A percentile compares a stretch with the other conserved stretches of the same genome.
These are phyloP conservation scores for Trichoderma afroharzianum DNA, from an alignment of 2,329 filamentous ascomycete species.

Conservation along the genomic window DNA sequence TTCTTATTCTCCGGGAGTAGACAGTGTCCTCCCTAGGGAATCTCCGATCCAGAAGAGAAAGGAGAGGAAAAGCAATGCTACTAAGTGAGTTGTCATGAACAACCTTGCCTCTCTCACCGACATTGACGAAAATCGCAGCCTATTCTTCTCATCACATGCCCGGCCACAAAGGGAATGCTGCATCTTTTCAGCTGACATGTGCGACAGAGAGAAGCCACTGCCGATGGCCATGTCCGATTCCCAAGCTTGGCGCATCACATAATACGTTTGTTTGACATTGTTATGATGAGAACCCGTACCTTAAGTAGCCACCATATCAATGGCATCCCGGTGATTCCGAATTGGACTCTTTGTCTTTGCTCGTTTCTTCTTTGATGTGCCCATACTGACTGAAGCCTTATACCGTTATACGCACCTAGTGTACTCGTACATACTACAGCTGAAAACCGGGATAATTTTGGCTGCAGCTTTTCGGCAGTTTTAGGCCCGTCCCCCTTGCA, in stretches of 20 bases:
- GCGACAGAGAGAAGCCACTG: background rate
- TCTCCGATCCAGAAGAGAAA: no score
- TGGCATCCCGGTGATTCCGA: background rate
- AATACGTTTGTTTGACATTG: background rate
- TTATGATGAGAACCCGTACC: background rate
- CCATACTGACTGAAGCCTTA: background rate
- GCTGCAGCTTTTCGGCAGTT: background rate
- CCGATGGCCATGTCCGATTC: background rate
- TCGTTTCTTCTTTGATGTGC: no score
- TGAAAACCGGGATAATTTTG: background rate
- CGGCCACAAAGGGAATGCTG: background rate
- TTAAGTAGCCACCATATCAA: background rate
- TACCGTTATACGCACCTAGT: background rate
- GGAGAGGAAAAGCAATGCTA: no score
- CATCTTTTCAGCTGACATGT: background rate
- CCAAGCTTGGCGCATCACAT: background rate
- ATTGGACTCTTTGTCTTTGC: background rate
- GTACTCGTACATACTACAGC: background rate
- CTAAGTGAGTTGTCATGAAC: no score
- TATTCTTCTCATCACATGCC: background rate
- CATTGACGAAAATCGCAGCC: background rate
- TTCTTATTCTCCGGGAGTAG: no score
- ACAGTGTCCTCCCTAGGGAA: no score
- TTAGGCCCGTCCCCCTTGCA: background rate
- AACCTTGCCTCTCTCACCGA: no score